Percentiles rank a stretch among this genome's conserved stretches.
phyloP scores from a whole-genome alignment of 2,329 filamentous ascomycete genomes.

The Calonectria pseudoturangicola region DNA sequence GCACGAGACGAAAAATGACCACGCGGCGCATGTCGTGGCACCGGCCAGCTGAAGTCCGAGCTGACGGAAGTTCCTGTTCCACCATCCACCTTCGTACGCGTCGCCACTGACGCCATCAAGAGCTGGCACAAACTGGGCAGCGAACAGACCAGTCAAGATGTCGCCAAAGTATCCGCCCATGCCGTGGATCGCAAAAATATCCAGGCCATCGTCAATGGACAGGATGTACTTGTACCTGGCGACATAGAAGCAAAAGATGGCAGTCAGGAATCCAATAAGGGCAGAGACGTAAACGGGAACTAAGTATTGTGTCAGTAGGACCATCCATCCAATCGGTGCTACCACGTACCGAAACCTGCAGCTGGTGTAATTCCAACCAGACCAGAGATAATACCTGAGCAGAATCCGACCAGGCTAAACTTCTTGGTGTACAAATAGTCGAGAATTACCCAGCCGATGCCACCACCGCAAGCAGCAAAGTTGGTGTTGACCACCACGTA shows the following conservation, averaged over 20 bases:
- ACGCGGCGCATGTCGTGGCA: slow-evolving; percentile 72
- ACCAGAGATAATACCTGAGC: slow-evolving; percentile 73
- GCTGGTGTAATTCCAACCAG: slow-evolving; percentile 76
- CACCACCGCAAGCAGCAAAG: slow-evolving; percentile 72
- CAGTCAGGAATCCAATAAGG: slow-evolving; percentile 71
- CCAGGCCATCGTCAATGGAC: slow-evolving; percentile 74
- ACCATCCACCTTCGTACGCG: slow-evolving; percentile 68
- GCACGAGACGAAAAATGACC: slow-evolving; percentile 72
- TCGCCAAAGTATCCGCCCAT: slow-evolving; percentile 75
- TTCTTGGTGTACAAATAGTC: slow-evolving; percentile 68
- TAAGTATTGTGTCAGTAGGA: slow-evolving; percentile 16
- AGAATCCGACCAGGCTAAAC: slow-evolving; percentile 53
- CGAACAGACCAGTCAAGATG: slow-evolving; percentile 75
- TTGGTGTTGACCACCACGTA: slow-evolving; percentile 76
- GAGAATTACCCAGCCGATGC: slow-evolving; percentile 71
- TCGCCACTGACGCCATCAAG: slow-evolving; percentile 70
- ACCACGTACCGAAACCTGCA: slow-evolving; percentile 65
- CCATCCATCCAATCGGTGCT: rapidly evolving
- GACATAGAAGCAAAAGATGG: slow-evolving; percentile 66
- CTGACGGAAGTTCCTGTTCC: slow-evolving; percentile 71
- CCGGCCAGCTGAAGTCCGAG: slow-evolving; percentile 75
- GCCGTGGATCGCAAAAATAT: slow-evolving; percentile 77
- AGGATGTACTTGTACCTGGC: slow-evolving; percentile 71
- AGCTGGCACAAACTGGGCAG: slow-evolving; percentile 67
- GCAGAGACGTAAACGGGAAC: slow-evolving; percentile 71